Conservation (phyloP, 1,139 yeast species). For the Magnusiomyces fungicola region DNA sequence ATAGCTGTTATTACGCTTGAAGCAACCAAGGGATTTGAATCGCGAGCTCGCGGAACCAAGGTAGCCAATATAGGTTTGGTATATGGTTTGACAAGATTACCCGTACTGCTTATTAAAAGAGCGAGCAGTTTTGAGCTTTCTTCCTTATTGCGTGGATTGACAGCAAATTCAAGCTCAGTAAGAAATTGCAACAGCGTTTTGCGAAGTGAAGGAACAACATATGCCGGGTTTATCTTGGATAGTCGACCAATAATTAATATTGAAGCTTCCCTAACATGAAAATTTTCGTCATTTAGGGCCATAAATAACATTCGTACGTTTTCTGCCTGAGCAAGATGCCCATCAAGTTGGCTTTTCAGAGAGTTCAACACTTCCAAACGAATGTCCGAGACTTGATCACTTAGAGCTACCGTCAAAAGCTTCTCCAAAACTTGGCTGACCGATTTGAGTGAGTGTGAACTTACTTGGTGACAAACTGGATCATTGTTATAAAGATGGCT, state of each 20-base stretch:
- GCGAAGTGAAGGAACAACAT: conserved; percentile 85
- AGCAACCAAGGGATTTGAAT: conserved; percentile 65
- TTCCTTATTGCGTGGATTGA: conserved; percentile 68
- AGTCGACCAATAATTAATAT: conserved; percentile 75
- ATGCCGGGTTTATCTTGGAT: conserved; percentile 86
- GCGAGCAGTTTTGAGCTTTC: conserved; percentile 77
- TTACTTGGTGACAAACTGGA: conserved; percentile 77
- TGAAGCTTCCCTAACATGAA: conserved; percentile 75
- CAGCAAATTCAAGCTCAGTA: conserved; percentile 78
- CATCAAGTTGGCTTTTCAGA: conserved; percentile 71
- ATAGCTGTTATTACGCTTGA: conserved; percentile 82
- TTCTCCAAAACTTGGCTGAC: conserved; percentile 81
- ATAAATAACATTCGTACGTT: conserved; percentile 78
- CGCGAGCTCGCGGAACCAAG: conserved; percentile 67
- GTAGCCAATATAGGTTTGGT: conserved; percentile 85
- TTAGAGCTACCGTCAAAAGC: conserved; percentile 74
- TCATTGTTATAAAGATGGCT: conserved; percentile 73
- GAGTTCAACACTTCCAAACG: conserved; percentile 71
- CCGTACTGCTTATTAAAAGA: conserved; percentile 67
- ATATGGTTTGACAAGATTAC: conserved; percentile 78
- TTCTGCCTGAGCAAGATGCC: conserved; percentile 90
- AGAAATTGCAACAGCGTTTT: conserved; percentile 78
- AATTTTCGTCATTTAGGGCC: conserved; percentile 86
- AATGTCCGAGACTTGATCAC: conserved; percentile 82
- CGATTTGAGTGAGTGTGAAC: conserved; percentile 74